Evolutionary conservation across 495 filamentous ascomycete species (phyloP).

Genomic region (Xylaria castorea): DNA sequence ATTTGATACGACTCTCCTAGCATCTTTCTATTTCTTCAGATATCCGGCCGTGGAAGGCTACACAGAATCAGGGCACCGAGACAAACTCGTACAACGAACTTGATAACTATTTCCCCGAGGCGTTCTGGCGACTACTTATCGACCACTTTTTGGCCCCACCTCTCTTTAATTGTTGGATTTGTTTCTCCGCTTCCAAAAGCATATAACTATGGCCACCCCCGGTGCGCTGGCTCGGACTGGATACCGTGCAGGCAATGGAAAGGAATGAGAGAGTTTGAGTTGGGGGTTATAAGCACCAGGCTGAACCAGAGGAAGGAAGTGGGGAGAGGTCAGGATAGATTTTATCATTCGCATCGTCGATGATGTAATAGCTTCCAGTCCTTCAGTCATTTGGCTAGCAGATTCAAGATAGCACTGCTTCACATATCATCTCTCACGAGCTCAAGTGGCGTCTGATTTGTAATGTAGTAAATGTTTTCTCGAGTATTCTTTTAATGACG

Average conservation of each 20-base stretch:
- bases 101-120: constrained; percentile 14
- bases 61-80: constrained; percentile 4
- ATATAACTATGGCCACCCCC: background rate
- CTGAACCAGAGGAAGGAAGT: background rate
- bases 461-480: background rate
- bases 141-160: background rate
- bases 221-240: constrained; percentile 24
- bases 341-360: constrained; percentile 13
- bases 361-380: background rate
- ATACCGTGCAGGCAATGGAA: constrained; percentile 15
- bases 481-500: background rate
- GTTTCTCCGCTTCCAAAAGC: background rate
- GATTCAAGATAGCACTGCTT: constrained; percentile 28
- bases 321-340: constrained; percentile 20
- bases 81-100: constrained; percentile 13
- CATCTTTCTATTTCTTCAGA: constrained; percentile 37
- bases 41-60: constrained; percentile 34
- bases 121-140: constrained; percentile 26
- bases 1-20: constrained; percentile 40
- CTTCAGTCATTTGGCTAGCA: constrained; percentile 25
- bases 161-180: constrained; percentile 6
- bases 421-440: constrained; percentile 9
- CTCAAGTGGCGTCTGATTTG: background rate
- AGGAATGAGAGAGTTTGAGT: background rate
- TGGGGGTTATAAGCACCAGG: background rate